Base-by-base conservation (phyloP, 345 rosid genomes). In the Garcia nutans region DNA sequence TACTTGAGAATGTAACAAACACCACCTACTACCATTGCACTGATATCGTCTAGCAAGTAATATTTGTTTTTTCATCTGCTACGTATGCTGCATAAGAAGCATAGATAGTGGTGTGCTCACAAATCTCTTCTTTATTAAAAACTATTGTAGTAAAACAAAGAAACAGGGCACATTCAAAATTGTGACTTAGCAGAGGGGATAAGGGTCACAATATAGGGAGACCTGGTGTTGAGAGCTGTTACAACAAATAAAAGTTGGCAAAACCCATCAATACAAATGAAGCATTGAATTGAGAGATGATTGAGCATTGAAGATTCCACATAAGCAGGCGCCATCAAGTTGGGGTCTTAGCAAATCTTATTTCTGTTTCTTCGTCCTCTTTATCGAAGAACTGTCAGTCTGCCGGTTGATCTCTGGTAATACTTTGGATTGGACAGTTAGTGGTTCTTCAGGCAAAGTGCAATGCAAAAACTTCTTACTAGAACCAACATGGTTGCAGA, bases 401-500 rank as follows among this genome's bases (percentile, higher is more conserved):
- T 78, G 83, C 73, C 41, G 71, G 55, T 60, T 75, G 56, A 52
- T 62, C 31, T 79, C 86, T 2, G 77, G 50, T 10, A 72, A 60
- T 44, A n/a, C 52, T 71, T 76, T 44, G 0, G 82, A 59, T 79
- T 77, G 76, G 2, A 84, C 83, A 50, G 77, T 81, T 76, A 66
- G 86, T 70, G 89, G 90, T 57, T 91, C 95, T 52, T 93, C 98
- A 26, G 97, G 90, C 44, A 92, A 83, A 71, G 91, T 78, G 60
- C 85, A 72, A 83, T 89, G 93, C 59, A 87, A 79, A 82, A 96
- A 92, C 85, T 89, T 93, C 85, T 93, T 96, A 80, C 57, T 83
- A 73, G 90, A 84, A n/a, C 99, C 98, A 49, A 90, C 92, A 5
- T 83, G 91, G 85, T 81, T 87, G 87, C 99, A 93, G 62, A 90